Conservation (phyloP, 148 eudicot genomes). For the Oxyria digyna region DNA sequence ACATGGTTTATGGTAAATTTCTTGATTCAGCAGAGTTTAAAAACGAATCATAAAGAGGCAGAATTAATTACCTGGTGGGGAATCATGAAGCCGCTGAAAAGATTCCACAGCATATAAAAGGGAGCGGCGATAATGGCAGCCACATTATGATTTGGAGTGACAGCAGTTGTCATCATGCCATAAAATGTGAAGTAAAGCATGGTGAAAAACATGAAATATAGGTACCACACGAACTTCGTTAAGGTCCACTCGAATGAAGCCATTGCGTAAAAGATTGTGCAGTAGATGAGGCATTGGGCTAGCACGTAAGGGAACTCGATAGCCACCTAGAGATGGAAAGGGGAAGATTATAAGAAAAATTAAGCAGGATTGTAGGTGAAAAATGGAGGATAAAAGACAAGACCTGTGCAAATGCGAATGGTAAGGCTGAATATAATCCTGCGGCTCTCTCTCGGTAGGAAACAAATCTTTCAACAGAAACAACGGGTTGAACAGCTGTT, state of each 20-base stretch:
- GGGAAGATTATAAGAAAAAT: background rate
- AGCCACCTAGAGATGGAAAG: constrained; percentile 47
- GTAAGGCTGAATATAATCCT: constrained; percentile 93
- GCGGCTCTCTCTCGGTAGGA: constrained; percentile 98
- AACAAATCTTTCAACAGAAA: constrained; percentile 90
- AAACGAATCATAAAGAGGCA: no score
- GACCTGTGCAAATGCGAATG: constrained; percentile 97
- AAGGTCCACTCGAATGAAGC: constrained; percentile 82
- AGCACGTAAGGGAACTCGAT: constrained; percentile 97
- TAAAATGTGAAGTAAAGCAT: constrained; percentile 90
- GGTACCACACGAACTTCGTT: constrained; percentile 61
- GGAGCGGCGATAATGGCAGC: constrained; percentile 90
- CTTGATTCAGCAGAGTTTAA: background rate
- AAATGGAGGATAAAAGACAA: background rate
- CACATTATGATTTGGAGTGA: constrained; percentile 88
- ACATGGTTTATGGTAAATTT: background rate
- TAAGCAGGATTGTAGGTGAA: background rate
- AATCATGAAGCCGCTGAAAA: constrained; percentile 96
- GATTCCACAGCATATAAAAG: constrained; percentile 97
- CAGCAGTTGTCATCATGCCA: constrained; percentile 99
- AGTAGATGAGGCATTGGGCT: constrained; percentile 67
- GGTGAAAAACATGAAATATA: constrained; percentile 69
- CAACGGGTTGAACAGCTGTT: constrained; percentile 96
- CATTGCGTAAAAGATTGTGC: constrained; percentile 71
- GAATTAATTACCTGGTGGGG: constrained; percentile 59